Evolutionary conservation across 2,329 filamentous ascomycete genomes (phyloP).

Genomic region (Aspergillus sp.): DNA sequence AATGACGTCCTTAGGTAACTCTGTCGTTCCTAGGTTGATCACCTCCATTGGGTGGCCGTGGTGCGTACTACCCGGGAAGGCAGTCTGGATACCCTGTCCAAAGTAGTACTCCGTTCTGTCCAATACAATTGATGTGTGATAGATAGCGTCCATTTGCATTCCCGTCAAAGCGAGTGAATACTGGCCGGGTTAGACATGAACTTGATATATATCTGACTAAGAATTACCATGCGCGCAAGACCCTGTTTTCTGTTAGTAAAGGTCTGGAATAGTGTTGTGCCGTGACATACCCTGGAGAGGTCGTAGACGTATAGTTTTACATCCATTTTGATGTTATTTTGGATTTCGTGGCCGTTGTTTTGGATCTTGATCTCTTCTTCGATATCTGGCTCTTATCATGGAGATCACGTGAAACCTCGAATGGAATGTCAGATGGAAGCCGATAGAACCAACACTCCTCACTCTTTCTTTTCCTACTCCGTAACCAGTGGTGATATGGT

Average conservation of each 20-base stretch:
- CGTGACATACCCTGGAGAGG: constrained; percentile 50
- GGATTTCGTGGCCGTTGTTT: not conserved
- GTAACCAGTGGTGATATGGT: too few relatives aligned
- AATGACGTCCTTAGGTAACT: constrained; percentile 72
- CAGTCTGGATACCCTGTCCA: constrained; percentile 77
- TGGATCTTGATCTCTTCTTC: not conserved
- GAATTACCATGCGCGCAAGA: constrained; percentile 46
- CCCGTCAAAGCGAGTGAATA: constrained; percentile 56
- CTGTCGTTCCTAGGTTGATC: constrained; percentile 66
- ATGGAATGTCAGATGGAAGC: not conserved
- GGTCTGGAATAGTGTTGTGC: not conserved
- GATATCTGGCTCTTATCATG: not conserved
- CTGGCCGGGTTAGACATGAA: constrained; percentile 19
- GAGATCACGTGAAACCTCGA: not conserved
- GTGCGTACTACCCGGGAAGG: constrained; percentile 74
- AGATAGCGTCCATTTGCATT: constrained; percentile 79
- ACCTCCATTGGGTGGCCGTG: constrained; percentile 76
- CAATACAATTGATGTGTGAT: constrained; percentile 87
- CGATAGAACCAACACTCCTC: too few relatives aligned
- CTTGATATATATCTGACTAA: constrained; percentile 9
- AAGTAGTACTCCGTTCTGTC: constrained; percentile 84
- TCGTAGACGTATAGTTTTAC: constrained; percentile 74
- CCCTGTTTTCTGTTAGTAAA: constrained; percentile 36
- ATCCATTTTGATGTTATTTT: constrained; percentile 49
- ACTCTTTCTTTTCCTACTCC: too few relatives aligned